Percentiles rank a stretch among this genome's conserved stretches.
These are phyloP conservation scores for Poa pratensis DNA, from an alignment of 176 grass and related monocot species.

Conservation along the genomic window DNA sequence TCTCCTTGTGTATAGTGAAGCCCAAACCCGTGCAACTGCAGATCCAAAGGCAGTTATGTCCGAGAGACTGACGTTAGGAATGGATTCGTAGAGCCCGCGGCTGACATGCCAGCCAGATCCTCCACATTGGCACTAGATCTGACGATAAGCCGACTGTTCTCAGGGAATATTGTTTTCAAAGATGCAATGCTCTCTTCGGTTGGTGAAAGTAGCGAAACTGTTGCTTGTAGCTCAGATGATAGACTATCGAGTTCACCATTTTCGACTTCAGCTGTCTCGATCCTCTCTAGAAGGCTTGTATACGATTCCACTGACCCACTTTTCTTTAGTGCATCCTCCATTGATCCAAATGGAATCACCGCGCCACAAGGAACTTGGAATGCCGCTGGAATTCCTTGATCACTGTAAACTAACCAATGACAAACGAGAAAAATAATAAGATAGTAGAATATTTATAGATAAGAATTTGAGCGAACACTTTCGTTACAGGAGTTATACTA, in stretches of 20 bases:
- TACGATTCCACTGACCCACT: constrained; percentile 70
- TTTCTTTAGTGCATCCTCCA: constrained; percentile 85
- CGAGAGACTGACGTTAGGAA: constrained; percentile 81
- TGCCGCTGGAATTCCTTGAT: constrained; percentile 74
- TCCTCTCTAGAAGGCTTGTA: constrained; percentile 62
- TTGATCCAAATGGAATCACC: constrained; percentile 93
- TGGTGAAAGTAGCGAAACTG: constrained; percentile 64
- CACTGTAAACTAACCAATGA: constrained; percentile 68
- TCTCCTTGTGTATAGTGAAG: constrained; percentile 91
- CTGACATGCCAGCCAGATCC: constrained; percentile 97
- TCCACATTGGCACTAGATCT: constrained; percentile 97
- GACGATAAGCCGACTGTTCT: constrained; percentile 69
- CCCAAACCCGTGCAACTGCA: constrained; percentile 73
- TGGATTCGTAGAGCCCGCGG: constrained; percentile 89
- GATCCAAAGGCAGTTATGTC: constrained; percentile 61
- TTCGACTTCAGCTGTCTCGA: constrained; percentile 72
- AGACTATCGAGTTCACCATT: constrained; percentile 79
- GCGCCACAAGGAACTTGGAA: constrained; percentile 80
- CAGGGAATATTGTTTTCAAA: constrained; percentile 56
- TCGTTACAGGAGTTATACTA: constrained; percentile 1
- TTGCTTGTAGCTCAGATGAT: constrained; percentile 66
- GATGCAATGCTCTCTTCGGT: constrained; percentile 57
- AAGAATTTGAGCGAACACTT: constrained; percentile 12
- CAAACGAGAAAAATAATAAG: constrained; percentile 27
- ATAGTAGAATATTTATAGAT: constrained; percentile 7